Evolutionary conservation across 2,329 filamentous ascomycete species (phyloP).

Genomic region (Cladosporium sp.): DNA sequence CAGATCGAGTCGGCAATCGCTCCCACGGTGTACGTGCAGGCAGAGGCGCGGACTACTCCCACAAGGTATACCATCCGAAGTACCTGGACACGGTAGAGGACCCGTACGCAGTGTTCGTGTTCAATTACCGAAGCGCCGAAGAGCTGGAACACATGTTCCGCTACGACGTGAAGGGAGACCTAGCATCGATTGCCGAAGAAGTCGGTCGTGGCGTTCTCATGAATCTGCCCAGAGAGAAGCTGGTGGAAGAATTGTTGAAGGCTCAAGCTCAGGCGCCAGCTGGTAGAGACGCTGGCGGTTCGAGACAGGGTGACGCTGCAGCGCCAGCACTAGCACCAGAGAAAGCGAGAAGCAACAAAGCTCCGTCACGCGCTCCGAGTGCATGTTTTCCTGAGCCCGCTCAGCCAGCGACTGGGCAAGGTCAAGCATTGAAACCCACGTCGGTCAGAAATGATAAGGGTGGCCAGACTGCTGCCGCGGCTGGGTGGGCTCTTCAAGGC

Average conservation of each 20-base stretch:
- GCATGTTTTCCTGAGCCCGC: not conserved
- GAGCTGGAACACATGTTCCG: constrained; percentile 39
- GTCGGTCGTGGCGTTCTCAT: constrained; percentile 14
- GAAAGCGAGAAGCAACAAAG: not conserved
- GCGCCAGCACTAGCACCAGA: not conserved
- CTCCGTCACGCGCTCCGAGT: not conserved
- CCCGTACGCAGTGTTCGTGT: constrained; percentile 51
- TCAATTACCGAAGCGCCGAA: constrained; percentile 45
- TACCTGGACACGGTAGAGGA: constrained; percentile 44
- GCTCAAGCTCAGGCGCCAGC: not conserved
- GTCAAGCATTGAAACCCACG: too few relatives aligned
- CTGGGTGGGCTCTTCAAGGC: not conserved
- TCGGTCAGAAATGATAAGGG: not conserved
- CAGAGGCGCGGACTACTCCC: constrained; percentile 40
- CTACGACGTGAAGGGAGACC: constrained; percentile 29
- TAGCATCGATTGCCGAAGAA: constrained; percentile 22
- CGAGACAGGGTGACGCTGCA: not conserved
- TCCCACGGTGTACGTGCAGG: constrained; percentile 35
- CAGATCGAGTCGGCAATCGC: constrained; percentile 23
- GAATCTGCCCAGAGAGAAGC: constrained; percentile 29
- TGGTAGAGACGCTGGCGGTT: not conserved
- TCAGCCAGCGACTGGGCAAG: not conserved
- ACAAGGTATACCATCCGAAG: constrained; percentile 39
- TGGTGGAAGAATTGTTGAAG: constrained; percentile 24
- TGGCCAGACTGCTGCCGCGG: not conserved